Evolutionary conservation across 306 rosid species (phyloP).

Genomic region (Fragaria nilgerrensis): DNA sequence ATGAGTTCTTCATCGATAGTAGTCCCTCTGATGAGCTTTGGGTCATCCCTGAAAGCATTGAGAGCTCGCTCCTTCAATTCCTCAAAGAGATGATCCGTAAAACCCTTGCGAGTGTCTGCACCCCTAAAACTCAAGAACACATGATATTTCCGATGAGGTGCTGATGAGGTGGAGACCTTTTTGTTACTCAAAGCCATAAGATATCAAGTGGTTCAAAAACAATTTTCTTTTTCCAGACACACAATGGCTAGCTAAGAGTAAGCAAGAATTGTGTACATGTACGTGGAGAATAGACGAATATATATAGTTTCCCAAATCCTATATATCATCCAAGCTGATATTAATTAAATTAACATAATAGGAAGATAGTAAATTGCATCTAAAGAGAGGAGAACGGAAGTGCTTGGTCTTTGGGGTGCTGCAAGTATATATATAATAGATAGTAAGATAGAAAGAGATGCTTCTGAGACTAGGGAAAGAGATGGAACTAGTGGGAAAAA

Average conservation of each 20-base stretch:
- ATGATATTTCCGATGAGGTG: not conserved
- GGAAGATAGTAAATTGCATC: not conserved
- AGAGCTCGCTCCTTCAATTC: not conserved
- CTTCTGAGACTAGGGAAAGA: too few species aligned
- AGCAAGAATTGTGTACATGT: too few species aligned
- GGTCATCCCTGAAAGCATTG: slow-evolving; percentile 7
- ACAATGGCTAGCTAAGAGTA: too few species aligned
- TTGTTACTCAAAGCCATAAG: not conserved
- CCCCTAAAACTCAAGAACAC: slow-evolving; percentile 18
- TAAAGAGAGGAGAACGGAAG: too few species aligned
- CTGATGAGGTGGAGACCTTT: not conserved
- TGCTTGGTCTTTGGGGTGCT: too few species aligned
- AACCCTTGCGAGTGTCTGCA: not conserved
- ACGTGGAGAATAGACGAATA: not conserved
- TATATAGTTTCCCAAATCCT: not conserved
- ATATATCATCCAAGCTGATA: too few species aligned
- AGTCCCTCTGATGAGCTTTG: not conserved
- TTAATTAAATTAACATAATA: too few species aligned
- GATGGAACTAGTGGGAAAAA: too few species aligned
- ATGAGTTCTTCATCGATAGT: not conserved
- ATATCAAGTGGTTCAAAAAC: not conserved
- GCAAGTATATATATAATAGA: too few species aligned
- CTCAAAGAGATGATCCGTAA: not conserved
- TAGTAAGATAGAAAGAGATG: too few species aligned
- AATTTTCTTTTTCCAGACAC: too few species aligned